These are phyloP conservation scores for Fusarium verrucosum DNA, from an alignment of 2,329 filamentous ascomycete genomes.

Conservation along the genomic window DNA sequence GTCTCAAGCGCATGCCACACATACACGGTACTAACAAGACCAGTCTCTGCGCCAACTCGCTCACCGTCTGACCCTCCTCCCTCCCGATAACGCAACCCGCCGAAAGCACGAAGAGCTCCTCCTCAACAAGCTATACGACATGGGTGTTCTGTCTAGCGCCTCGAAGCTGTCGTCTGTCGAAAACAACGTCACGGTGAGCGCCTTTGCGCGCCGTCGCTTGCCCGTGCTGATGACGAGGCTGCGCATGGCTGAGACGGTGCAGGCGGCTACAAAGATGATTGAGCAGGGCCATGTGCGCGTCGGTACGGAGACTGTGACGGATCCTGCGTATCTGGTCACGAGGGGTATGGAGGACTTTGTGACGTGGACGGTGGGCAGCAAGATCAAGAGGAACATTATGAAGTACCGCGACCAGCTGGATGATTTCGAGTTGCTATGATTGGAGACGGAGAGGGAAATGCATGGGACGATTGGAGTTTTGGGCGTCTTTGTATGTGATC, in stretches of 20 bases:
- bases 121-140: constrained; percentile 90
- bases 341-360: constrained; percentile 94
- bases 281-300: constrained; percentile 95
- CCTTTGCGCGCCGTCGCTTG: constrained; percentile 83
- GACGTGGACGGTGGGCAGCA: constrained; percentile 94
- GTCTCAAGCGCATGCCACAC: constrained; percentile 31
- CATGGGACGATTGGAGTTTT: constrained; percentile 37
- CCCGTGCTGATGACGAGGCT: constrained; percentile 91
- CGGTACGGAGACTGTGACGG: constrained; percentile 88
- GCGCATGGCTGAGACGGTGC: constrained; percentile 90
- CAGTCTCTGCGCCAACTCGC: constrained; percentile 88
- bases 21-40: constrained; percentile 8
- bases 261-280: constrained; percentile 84
- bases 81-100: constrained; percentile 79
- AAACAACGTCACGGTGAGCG: constrained; percentile 85
- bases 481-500: constrained; percentile 26
- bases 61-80: constrained; percentile 85
- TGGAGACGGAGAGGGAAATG: neutral
- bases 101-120: constrained; percentile 86
- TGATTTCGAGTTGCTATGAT: constrained; percentile 88
- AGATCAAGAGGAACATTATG: constrained; percentile 97
- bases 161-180: constrained; percentile 87
- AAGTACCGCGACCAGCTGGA: constrained; percentile 94
- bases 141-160: constrained; percentile 82
- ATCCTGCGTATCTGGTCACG: constrained; percentile 89